Percentiles rank a stretch among this genome's conserved stretches.
phyloP scores from a whole-genome alignment of 768 basidiomycete species.

The Tulasnella sp. region DNA sequence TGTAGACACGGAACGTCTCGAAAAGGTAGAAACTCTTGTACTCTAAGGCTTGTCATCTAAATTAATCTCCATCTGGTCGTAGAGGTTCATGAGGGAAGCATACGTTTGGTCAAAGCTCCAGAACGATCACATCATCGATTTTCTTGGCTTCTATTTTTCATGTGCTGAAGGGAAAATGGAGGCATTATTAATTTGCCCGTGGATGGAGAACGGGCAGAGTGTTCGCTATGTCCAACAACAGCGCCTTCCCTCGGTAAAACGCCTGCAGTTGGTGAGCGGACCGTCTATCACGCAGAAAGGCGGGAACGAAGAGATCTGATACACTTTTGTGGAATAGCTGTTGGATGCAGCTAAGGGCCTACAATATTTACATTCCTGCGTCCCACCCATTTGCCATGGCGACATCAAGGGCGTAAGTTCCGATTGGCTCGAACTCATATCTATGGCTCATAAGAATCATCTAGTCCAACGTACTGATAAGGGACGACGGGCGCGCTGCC shows the following conservation, averaged over 20 bases:
- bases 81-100: not conserved
- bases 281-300: not conserved
- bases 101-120: not conserved
- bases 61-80: not conserved
- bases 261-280: not conserved
- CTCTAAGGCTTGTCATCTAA: too few species aligned
- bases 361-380: not conserved
- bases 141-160: not conserved
- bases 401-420: not conserved
- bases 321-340: not conserved
- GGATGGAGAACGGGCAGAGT: not conserved
- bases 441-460: not conserved
- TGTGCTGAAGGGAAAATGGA: not conserved
- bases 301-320: not conserved
- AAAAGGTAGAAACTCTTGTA: not conserved
- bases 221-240: not conserved
- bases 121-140: not conserved
- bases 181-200: not conserved
- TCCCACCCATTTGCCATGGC: constrained; percentile 4
- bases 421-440: not conserved
- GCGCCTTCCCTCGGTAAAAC: not conserved
- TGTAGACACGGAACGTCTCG: not conserved
- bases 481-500: not conserved
- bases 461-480: not conserved
- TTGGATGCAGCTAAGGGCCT: not conserved